Base-by-base conservation (phyloP, 495 filamentous ascomycete genomes). In the Lasiosphaeria ovina region DNA sequence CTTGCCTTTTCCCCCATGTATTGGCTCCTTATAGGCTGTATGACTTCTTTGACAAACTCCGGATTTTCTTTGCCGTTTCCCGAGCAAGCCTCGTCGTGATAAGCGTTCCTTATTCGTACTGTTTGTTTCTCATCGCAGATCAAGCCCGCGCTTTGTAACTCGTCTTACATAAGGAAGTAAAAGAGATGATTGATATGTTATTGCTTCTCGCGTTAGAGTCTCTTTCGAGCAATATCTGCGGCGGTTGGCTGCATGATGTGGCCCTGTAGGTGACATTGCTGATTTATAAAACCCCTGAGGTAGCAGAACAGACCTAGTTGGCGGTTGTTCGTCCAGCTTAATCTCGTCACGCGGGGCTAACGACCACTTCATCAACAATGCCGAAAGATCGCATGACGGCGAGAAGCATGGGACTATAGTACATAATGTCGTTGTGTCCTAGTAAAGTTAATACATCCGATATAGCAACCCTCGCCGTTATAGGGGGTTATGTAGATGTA, bases 341-440 rank as follows among this genome's bases (percentile, higher is more conserved):
- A 8, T 12, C 38, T 49, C n/a, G 16, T 16, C 45, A 49, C 12
- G 16, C 35, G 0, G 14, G 40, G 45, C 35, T 44, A 35, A 1
- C 0, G 3, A 10, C 36, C 31, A 33, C 10, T 32, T 55, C 58
- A 12, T 58, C 54, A 24, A 34, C 55, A 3, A 17, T 9, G 8
- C 65, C 83, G 64, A 92, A 92, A 1, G 86, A 81, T 56, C 87
- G 78, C 68, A 89, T 74, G 12, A 88, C 81, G 3, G 88, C 87
- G 10, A 89, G 67, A 9, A 81, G 69, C 10, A 90, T 83, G 10
- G 79, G 76, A 3, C 79, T 69, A 47, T 77, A 83, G 24, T 76
- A 78, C 67, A 83, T 71, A 34, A 87, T 65, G 12, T 78, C 63
- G 63, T 85, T 87, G 59, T 88, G 85, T n/a, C 80, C 84, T 87